Evolutionary conservation across 179 eudicot species (phyloP).

Genomic region (Corrigiola litoralis): DNA sequence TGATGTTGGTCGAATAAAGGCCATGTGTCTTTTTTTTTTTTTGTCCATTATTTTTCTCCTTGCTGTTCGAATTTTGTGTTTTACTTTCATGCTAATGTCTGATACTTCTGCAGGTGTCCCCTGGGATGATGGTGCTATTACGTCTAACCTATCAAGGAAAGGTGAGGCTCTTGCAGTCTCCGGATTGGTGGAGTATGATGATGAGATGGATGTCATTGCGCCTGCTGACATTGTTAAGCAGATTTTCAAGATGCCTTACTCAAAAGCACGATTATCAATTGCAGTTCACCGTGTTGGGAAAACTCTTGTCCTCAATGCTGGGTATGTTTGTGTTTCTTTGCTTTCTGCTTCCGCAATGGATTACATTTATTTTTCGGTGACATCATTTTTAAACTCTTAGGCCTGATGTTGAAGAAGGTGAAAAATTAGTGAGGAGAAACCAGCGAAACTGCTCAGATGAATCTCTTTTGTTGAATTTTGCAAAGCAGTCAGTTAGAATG

Average conservation of each 20-base stretch:
- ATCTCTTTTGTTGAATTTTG: slow-evolving; percentile 80
- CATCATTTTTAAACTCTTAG: slow-evolving; percentile 33
- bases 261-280: slow-evolving; percentile 78
- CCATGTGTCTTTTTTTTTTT: neutral
- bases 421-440: slow-evolving; percentile 69
- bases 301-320: slow-evolving; percentile 76
- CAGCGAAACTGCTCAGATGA: slow-evolving; percentile 76
- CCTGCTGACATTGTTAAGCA: slow-evolving; percentile 93
- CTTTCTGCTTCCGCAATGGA: neutral
- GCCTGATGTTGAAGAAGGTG: slow-evolving; percentile 94
- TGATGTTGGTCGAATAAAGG: neutral
- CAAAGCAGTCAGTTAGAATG: slow-evolving; percentile 98
- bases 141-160: slow-evolving; percentile 62
- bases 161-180: slow-evolving; percentile 97
- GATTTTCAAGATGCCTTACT: slow-evolving; percentile 92
- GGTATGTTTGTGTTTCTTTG: slow-evolving; percentile 44
- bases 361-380: neutral
- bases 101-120: slow-evolving; percentile 47
- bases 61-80: neutral
- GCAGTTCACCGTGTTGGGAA: slow-evolving; percentile 93
- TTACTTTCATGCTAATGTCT: slow-evolving; percentile 13
- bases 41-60: neutral
- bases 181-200: slow-evolving; percentile 83
- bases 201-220: slow-evolving; percentile 90
- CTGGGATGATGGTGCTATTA: slow-evolving; percentile 56